Evolutionary conservation across 129 eudicot species (phyloP).

Genomic region (Helianthus annuus): DNA sequence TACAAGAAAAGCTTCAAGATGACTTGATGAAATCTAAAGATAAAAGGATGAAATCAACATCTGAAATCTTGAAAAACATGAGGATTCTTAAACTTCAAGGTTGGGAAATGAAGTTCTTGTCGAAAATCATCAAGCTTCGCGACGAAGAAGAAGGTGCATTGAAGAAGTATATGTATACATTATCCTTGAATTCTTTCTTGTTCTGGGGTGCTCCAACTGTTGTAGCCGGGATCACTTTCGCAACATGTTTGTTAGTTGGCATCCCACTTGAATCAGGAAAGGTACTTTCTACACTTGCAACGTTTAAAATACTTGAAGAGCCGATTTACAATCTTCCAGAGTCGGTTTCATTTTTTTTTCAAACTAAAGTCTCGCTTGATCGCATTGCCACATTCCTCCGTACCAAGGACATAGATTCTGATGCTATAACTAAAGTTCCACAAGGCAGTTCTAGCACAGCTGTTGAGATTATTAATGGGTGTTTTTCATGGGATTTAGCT

Average conservation of each 20-base stretch:
- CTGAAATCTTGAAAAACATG: no score
- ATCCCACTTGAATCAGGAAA: no score
- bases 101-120: no score
- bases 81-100: no score
- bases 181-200: no score
- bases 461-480: slow-evolving; percentile 56
- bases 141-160: no score
- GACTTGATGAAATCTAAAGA: no score
- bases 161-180: no score
- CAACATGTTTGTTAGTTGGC: background rate
- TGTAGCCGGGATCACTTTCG: slow-evolving; percentile 38
- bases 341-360: slow-evolving; percentile 66
- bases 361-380: slow-evolving; percentile 91
- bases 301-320: slow-evolving; percentile 79
- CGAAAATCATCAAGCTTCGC: no score
- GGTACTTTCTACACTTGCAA: slow-evolving; percentile 47
- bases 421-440: slow-evolving; percentile 52
- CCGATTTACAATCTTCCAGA: slow-evolving; percentile 86
- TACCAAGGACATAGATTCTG: slow-evolving; percentile 54
- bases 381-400: slow-evolving; percentile 68
- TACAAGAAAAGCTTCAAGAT: no score
- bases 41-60: no score
- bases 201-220: no score
- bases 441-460: slow-evolving; percentile 40
- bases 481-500: slow-evolving; percentile 36